Base-by-base conservation (phyloP, 495 filamentous ascomycete genomes). In the Neurospora sp. region DNA sequence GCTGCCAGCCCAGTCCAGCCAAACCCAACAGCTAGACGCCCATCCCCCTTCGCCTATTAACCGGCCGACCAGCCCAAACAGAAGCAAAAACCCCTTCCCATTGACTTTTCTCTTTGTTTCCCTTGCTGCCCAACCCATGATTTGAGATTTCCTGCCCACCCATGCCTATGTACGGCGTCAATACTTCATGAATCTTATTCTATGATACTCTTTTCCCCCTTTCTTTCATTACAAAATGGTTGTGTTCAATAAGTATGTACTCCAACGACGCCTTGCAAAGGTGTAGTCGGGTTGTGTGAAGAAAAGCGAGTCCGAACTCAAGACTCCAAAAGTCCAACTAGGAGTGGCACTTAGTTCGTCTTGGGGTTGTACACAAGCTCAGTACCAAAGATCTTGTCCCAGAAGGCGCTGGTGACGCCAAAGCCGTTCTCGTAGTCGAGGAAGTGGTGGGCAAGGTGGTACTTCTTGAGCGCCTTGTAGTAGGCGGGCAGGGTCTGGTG, bases 391-490 rank as follows among this genome's bases (percentile, higher is more conserved):
- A 98, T 83, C 10, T 82, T 83, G 80, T 99, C 96, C 96, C 96
- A 99, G 87, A 99, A 96, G 45, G 91, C 89, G 84, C 92, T 97
- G n/a, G 96, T 98, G 38, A 99, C 96, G 31, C 96, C 96, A 74
- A 98, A 99, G n/a, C 96, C 96, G 73, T 96, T 94, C 81, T 98
- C 92, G 80, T 91, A 98, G 78, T 99, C 96, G 37, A 93, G 91
- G 79, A 96, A 99, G 83, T 99, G 96, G 80, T 99, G 96, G 78
- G 93, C 88, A 42, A 99, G 90, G 78, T 99, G 96, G 76, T 97
- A 96, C 81, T 97, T 98, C 88, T 98, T 98, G 75, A 98, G 89
- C 72, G 88, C 85, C 79, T 91, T 90, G 81, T 94, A 97, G 87
- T 94, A 95, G 3, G 88, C 81, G 5, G 96, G 96, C 14, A 98